A percentile compares a stretch with the other conserved stretches of the same genome.
These are phyloP conservation scores for Eutypa lata DNA, from an alignment of 2,329 filamentous ascomycete species.

Conservation along the genomic window DNA sequence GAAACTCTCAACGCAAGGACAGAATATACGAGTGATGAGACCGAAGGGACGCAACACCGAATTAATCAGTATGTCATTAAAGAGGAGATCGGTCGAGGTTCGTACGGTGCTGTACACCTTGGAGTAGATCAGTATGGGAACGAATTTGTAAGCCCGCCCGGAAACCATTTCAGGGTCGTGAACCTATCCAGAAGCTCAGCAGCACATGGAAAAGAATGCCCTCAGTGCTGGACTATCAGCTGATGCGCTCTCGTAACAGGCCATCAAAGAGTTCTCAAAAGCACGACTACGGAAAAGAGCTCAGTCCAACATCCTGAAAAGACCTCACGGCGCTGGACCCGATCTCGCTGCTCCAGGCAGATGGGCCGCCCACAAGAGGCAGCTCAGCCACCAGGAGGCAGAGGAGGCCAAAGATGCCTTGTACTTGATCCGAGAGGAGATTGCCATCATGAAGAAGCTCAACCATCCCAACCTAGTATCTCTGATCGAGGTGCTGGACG, in stretches of 20 bases:
- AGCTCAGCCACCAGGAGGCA: conserved; percentile 40
- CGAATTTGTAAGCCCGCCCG: conserved; percentile 72
- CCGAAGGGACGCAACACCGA: conserved; percentile 78
- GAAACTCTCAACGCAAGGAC: conserved; percentile 90
- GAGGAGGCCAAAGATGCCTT: conserved; percentile 69
- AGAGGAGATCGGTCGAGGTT: conserved; percentile 94
- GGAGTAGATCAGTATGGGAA: conserved; percentile 86
- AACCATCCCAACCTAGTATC: conserved; percentile 93
- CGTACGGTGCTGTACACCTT: conserved; percentile 89
- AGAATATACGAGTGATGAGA: conserved; percentile 80
- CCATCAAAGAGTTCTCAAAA: conserved; percentile 97
- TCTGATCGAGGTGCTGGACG: conserved; percentile 90
- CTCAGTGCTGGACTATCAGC: conserved; percentile 1
- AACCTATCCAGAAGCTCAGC: not conserved
- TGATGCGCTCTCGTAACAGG: conserved; percentile 49
- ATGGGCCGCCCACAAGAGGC: conserved; percentile 23
- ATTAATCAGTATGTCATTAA: conserved; percentile 96
- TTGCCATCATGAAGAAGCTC: conserved; percentile 98
- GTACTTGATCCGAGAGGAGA: conserved; percentile 89
- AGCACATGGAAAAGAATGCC: not conserved
- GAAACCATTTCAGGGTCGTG: not conserved
- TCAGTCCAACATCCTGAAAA: conserved; percentile 77
- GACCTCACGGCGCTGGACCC: conserved; percentile 44
- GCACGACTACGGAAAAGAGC: conserved; percentile 82
- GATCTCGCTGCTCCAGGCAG: conserved; percentile 26